These are phyloP conservation scores for Xylariales sp. DNA, from an alignment of 2,329 filamentous ascomycete genomes.

Conservation along the genomic window DNA sequence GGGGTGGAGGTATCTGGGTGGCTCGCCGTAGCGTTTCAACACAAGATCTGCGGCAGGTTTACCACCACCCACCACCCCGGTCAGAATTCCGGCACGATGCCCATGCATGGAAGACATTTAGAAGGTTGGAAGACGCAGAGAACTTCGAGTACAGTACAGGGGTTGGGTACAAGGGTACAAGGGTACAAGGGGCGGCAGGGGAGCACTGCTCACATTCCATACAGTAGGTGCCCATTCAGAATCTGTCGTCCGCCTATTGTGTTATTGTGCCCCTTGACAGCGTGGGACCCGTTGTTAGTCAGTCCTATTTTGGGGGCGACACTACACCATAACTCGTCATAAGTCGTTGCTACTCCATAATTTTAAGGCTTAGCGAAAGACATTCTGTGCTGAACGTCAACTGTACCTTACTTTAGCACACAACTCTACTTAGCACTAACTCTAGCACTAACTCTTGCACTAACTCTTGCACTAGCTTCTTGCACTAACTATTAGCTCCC, in stretches of 20 bases:
- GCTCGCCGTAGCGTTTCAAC: slow-evolving; percentile 10
- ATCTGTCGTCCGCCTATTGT: background rate
- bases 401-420: slow-evolving; percentile 39
- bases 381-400: slow-evolving; percentile 27
- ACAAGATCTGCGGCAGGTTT: slow-evolving; percentile 11
- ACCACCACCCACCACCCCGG: background rate
- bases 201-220: too few species aligned
- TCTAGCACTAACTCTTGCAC: too few species aligned
- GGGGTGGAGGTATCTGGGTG: slow-evolving; percentile 16
- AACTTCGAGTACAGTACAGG: slow-evolving; percentile 7
- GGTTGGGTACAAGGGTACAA: slow-evolving; percentile 11
- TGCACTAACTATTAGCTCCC: background rate
- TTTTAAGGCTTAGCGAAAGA: slow-evolving; percentile 38
- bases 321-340: background rate
- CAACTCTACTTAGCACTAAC: background rate
- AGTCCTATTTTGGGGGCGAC: slow-evolving; percentile 43
- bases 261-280: slow-evolving; percentile 31
- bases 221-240: too few species aligned
- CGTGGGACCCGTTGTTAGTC: slow-evolving; percentile 35
- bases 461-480: too few species aligned
- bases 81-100: too few species aligned
- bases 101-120: slow-evolving; percentile 30
- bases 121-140: slow-evolving; percentile 31
- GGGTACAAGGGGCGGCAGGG: background rate
- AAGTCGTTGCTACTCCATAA: slow-evolving; percentile 25